Conservation (phyloP, 305 asterid species). For the Fraxinus nigra region DNA sequence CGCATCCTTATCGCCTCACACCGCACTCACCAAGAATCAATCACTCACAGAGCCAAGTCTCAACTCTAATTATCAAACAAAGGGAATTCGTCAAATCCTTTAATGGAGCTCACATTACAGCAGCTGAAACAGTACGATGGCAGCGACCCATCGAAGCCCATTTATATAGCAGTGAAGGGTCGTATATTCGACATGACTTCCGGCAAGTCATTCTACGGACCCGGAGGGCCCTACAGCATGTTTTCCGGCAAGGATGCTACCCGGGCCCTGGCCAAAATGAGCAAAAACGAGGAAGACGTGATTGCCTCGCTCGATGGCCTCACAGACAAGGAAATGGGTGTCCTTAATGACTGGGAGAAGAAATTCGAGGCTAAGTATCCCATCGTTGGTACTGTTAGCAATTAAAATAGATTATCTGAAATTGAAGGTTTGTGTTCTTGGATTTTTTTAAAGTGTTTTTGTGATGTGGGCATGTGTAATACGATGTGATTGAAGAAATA, state of each 20-base stretch:
- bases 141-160: conserved; percentile 76
- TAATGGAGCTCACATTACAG: conserved; percentile 61
- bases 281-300: conserved; percentile 74
- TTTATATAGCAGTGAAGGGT: conserved; percentile 74
- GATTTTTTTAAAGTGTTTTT: background rate
- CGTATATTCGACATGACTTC: conserved; percentile 72
- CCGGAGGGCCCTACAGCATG: conserved; percentile 73
- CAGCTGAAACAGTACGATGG: conserved; percentile 79
- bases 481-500: background rate
- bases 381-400: conserved; percentile 54
- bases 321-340: conserved; percentile 75
- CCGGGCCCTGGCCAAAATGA: conserved; percentile 97
- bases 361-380: conserved; percentile 94
- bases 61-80: background rate
- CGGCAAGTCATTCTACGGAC: conserved; percentile 85
- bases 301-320: conserved; percentile 64
- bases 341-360: conserved; percentile 88
- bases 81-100: background rate
- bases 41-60: background rate
- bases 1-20: background rate
- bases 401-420: conserved; percentile 16
- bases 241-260: conserved; percentile 96
- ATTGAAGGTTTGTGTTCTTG: background rate
- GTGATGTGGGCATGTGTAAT: background rate
- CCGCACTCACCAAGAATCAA: background rate